Evolutionary conservation across 2,329 filamentous ascomycete species (phyloP).

Genomic region (Penicillium sp.): DNA sequence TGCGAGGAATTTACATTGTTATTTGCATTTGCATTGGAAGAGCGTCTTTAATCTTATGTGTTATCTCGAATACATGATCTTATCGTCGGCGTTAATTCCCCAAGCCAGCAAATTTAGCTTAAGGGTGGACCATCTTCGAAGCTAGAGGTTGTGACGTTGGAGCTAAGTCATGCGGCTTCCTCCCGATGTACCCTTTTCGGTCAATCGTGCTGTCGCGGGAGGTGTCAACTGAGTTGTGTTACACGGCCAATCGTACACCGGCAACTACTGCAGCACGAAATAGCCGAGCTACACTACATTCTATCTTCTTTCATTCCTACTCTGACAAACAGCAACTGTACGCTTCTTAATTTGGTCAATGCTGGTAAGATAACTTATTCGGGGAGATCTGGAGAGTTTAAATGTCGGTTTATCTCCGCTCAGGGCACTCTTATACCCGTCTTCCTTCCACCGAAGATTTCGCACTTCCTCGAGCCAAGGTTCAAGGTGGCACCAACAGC

Average conservation of each 20-base stretch:
- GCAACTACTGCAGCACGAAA: conserved; percentile 46
- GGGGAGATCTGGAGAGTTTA: neutral
- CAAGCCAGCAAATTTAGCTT: conserved; percentile 42
- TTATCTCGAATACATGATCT: no score
- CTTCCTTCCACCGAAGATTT: conserved; percentile 50
- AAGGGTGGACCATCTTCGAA: conserved; percentile 44
- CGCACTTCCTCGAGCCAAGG: conserved; percentile 38
- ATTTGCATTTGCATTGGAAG: neutral
- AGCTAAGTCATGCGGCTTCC: conserved; percentile 26
- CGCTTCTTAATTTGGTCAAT: conserved; percentile 13
- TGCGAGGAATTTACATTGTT: neutral
- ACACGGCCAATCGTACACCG: conserved; percentile 47
- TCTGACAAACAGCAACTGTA: conserved; percentile 19
- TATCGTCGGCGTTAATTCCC: neutral
- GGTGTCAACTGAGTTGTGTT: conserved; percentile 48
- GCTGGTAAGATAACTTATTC: conserved; percentile 8
- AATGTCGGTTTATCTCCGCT: neutral
- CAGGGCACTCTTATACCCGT: conserved; percentile 48
- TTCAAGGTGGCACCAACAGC: conserved; percentile 29
- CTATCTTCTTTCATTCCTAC: conserved; percentile 37
- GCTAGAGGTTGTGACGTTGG: conserved; percentile 29
- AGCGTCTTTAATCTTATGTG: neutral
- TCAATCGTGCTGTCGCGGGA: conserved; percentile 44
- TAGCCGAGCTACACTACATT: conserved; percentile 52
- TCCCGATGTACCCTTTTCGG: conserved; percentile 33